phyloP scores from a whole-genome alignment of 257 asterid species.

The Leptodermis oblonga region DNA sequence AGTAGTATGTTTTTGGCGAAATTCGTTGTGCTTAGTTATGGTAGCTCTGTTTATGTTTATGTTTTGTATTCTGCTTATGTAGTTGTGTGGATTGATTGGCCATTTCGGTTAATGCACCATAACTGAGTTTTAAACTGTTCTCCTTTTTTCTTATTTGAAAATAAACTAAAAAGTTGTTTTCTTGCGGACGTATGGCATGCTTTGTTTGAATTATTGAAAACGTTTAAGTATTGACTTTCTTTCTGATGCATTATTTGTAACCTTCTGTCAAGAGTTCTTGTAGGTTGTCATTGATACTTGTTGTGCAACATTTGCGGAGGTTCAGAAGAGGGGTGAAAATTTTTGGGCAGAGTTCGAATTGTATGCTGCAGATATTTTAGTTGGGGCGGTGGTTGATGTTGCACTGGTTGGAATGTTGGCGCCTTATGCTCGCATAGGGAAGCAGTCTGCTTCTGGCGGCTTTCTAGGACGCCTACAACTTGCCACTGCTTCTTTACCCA shows the following conservation, averaged over 20 bases:
- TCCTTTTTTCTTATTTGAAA: neutral
- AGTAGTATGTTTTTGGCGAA: neutral
- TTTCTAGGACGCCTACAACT: constrained; percentile 51
- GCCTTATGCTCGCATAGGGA: constrained; percentile 85
- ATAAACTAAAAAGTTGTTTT: neutral
- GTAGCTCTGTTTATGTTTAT: neutral
- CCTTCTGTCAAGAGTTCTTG: constrained; percentile 13
- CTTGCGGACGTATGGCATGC: neutral
- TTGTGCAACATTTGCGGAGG: constrained; percentile 98
- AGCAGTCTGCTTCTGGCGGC: constrained; percentile 58
- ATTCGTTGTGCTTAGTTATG: neutral
- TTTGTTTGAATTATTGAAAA: neutral
- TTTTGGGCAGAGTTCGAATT: constrained; percentile 97
- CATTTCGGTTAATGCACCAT: neutral
- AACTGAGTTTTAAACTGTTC: neutral
- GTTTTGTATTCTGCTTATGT: neutral
- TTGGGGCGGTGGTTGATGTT: constrained; percentile 86
- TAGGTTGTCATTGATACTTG: constrained; percentile 93
- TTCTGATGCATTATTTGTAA: neutral
- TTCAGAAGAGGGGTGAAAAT: constrained; percentile 86
- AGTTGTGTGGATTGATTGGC: neutral
- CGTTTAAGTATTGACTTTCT: neutral
- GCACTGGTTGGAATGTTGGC: constrained; percentile 97
- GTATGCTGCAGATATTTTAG: constrained; percentile 90
- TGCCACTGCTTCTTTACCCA: constrained; percentile 72